Base-by-base conservation (phyloP, 192 early-diverging fungal genomes). In the Rhizophagus prolifer region DNA sequence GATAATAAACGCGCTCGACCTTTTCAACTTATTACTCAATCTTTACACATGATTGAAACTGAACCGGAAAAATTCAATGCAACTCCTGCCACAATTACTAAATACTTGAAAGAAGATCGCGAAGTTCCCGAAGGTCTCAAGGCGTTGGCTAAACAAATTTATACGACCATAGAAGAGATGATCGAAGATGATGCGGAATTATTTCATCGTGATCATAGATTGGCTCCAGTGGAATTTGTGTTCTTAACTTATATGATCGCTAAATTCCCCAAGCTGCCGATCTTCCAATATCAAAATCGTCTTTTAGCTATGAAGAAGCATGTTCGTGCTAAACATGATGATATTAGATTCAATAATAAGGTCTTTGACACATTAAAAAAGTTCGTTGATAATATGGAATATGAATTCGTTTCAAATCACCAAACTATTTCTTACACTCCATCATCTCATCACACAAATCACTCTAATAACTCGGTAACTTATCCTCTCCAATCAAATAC, bases 11-110 rank as follows among this genome's bases (percentile, higher is more conserved):
- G 74, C 47, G 74, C 54, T 44, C 74, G 74, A 7, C 62, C 74
- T 50, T 76, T 76, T 28, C 74, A 76, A 54, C 46, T 76, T 6
- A 76, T 76, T 34, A 76, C 74, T 50, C 74, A 76, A 66, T 76
- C 74, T 47, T 54, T 76, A 9, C 74, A 76, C n/a, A 63, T 66
- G 74, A 76, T 76, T 30, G 74, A 76, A 12, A 31, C 38, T 16
- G 74, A 63, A 41, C 74, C 74, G 2, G 62, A 63, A 66, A 66
- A 50, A 58, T 76, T 76, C 47, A 58, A 59, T 65, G 60, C 74
- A 9, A 76, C 74, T 28, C 74, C 74, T 12, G 59, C 64, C 16
- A 66, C 31, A 2, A 76, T 76, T 19, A 30, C 61, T 9, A 76
- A 76, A 46, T 76, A 44, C 21, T 59, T 76, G 13, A 76, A 76